phyloP scores from a whole-genome alignment of 192 early-diverging fungal genomes.

The Linnemannia hyalina region DNA sequence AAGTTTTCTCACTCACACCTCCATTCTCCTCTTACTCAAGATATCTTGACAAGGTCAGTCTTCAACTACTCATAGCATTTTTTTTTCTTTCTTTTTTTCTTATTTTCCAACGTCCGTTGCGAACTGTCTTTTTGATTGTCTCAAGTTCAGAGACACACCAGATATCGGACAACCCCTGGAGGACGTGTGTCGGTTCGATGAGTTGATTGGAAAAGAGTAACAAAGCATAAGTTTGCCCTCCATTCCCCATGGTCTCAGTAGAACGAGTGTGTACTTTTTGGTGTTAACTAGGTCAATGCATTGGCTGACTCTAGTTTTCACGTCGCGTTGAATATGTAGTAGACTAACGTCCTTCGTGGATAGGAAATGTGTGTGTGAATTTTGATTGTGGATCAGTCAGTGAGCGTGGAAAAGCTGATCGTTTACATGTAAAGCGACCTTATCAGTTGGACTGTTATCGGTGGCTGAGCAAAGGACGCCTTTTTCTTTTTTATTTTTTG shows the following conservation, averaged over 20 bases:
- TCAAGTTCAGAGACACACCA: constrained; percentile 5
- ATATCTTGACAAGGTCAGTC: neutral
- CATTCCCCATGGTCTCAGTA: neutral
- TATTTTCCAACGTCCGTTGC: neutral
- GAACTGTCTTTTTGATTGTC: neutral
- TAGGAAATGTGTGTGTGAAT: no score
- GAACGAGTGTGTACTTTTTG: neutral
- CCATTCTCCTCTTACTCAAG: neutral
- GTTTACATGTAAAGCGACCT: no score
- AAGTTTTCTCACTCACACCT: neutral
- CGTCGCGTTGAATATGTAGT: no score
- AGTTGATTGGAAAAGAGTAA: neutral
- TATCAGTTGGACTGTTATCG: neutral
- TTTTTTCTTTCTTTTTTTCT: neutral
- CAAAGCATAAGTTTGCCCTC: neutral
- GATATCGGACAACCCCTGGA: neutral
- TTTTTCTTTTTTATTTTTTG: constrained; percentile 8
- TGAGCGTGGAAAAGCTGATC: no score
- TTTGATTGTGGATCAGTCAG: no score
- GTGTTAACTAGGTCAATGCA: no score
- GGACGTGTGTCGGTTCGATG: neutral
- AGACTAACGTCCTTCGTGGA: no score
- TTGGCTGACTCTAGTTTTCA: no score
- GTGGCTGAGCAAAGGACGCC: neutral
- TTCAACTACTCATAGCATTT: neutral